Evolutionary conservation across 768 basidiomycete genomes (phyloP), one percentile per base, ranked within the genome.

Genomic region (Suillus subluteus): DNA sequence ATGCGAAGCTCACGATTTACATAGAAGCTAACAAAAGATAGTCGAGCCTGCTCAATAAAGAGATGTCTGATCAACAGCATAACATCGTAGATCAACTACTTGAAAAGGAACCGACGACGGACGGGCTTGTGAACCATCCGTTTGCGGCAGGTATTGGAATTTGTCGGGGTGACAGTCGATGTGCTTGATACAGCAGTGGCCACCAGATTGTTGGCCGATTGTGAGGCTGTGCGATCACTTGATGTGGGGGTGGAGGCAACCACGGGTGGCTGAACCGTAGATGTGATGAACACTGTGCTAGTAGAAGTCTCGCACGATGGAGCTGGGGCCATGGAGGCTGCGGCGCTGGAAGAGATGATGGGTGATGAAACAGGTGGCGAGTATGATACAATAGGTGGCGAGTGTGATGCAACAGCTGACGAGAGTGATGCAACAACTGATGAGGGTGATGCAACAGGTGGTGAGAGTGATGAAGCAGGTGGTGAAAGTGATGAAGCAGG

Each of bases 91-190:
- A 41, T 59, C 58, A 41, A 41, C 58, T 41, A 59, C 40, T 30
- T 26, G 23, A 59, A 41, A 30, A 30, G 58, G 18, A 41, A 30
- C 5, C 58, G 58, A 26, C 40, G 40, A 18, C 40, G 40, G 2
- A 18, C 23, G 8, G 38, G 58, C 26, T 41, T 59, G 40, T 59
- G 58, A n/a, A 37, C 55, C 58, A 59, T 59, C 40, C 58, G 58
- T 11, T 59, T 59, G 40, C 58, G 26, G 18, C 58, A 26, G 9
- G 40, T 59, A 5, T 16, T 26, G 6, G 38, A 1, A 16, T 2
- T 38, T 15, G 58, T 40, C 38, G 37, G 23, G 23, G 15, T 18
- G 40, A 6, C 40, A 13, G 9, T 21, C 32, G 12, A n/a, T 1
- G 38, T 6, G 23, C 38, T 40, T 16, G 37, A 41, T 6, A 18